A percentile compares a stretch with the other conserved stretches of the same genome.
Evolutionary conservation across 2,329 filamentous ascomycete genomes (phyloP).

Genomic region (Metarhizium brunneum): DNA sequence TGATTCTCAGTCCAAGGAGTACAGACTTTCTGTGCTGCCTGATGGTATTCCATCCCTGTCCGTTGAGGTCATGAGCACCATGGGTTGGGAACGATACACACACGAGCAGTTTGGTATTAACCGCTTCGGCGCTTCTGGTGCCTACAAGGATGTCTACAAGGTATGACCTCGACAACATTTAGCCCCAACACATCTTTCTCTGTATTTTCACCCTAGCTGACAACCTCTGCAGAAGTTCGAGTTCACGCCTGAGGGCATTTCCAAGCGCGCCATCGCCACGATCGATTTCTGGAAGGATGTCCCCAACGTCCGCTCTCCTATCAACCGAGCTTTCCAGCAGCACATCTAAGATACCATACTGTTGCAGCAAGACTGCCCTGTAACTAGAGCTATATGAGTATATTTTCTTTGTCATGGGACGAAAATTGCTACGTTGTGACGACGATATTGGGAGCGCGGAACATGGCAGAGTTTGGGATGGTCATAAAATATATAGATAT

Average conservation of each 20-base stretch:
- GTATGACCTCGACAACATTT: conserved; percentile 33
- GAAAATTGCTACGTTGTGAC: conserved; percentile 17
- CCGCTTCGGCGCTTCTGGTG: conserved; percentile 94
- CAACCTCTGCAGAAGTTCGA: conserved; percentile 75
- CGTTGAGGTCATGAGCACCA: conserved; percentile 92
- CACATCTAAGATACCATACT: conserved; percentile 58
- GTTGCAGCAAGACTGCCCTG: neutral
- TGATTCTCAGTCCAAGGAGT: conserved; percentile 87
- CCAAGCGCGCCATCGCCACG: conserved; percentile 87
- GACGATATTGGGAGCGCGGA: conserved; percentile 16
- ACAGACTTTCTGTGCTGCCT: conserved; percentile 84
- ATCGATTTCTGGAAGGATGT: conserved; percentile 96
- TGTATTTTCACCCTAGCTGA: conserved; percentile 21
- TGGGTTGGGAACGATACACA: conserved; percentile 98
- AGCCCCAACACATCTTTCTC: neutral
- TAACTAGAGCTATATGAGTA: neutral
- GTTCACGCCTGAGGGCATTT: conserved; percentile 93
- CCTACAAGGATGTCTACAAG: conserved; percentile 97
- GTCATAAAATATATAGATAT: conserved; percentile 14
- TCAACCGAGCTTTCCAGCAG: conserved; percentile 98
- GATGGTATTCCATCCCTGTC: conserved; percentile 89
- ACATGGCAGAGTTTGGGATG: conserved; percentile 12
- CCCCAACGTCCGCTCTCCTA: conserved; percentile 80
- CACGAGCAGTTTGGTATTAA: conserved; percentile 99
- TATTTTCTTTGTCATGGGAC: conserved; percentile 6